These are phyloP conservation scores for Westerdykella sp. DNA, from an alignment of 2,329 filamentous ascomycete genomes.

Conservation along the genomic window DNA sequence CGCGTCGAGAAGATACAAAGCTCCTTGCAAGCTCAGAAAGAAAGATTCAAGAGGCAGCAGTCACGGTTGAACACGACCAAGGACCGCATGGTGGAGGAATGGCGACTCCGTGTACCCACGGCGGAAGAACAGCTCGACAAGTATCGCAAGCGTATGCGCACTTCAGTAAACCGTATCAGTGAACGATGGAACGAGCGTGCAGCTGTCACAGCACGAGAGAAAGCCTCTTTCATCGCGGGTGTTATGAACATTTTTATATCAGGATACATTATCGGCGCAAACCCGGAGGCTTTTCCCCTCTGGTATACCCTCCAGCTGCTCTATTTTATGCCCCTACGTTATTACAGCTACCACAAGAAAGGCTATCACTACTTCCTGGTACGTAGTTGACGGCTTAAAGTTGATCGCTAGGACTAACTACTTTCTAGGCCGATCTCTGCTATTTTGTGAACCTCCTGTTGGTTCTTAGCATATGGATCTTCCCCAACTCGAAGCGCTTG, in stretches of 20 bases:
- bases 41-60: constrained; percentile 76
- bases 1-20: constrained; percentile 86
- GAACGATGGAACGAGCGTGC: constrained; percentile 84
- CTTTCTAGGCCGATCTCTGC: constrained; percentile 88
- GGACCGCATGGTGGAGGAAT: constrained; percentile 86
- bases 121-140: constrained; percentile 90
- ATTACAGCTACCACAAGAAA: constrained; percentile 80
- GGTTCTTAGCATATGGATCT: constrained; percentile 79
- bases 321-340: constrained; percentile 97
- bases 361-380: constrained; percentile 61
- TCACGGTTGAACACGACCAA: constrained; percentile 78
- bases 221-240: constrained; percentile 91
- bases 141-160: constrained; percentile 80
- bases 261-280: constrained; percentile 84
- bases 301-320: constrained; percentile 86
- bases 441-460: constrained; percentile 94
- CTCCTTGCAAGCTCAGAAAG: constrained; percentile 72
- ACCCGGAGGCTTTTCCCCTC: constrained; percentile 76
- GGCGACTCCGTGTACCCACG: constrained; percentile 76
- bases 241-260: constrained; percentile 97
- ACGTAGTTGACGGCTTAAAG: too few species aligned
- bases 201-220: constrained; percentile 82
- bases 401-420: constrained; percentile 47
- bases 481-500: constrained; percentile 81
- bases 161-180: constrained; percentile 80